Evolutionary conservation across 768 basidiomycete genomes (phyloP).

Genomic region (Trametopsis cervina): DNA sequence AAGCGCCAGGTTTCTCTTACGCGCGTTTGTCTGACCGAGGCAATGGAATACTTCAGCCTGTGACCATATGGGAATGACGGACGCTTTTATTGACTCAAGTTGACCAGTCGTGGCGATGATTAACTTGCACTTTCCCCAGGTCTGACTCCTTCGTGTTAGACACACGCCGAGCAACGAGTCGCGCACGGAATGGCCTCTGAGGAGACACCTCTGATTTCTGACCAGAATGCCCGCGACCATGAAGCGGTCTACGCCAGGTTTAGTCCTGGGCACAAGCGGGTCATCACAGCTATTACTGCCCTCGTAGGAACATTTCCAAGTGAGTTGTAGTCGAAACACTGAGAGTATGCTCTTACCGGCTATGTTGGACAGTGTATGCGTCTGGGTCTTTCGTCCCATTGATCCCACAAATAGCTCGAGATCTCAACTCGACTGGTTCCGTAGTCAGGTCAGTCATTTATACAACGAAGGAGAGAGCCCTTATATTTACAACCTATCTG

Average conservation of each 20-base stretch:
- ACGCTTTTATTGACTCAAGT: too few relatives aligned
- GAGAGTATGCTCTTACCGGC: too few relatives aligned
- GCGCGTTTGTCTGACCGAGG: too few relatives aligned
- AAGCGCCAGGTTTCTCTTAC: too few relatives aligned
- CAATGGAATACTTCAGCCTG: too few relatives aligned
- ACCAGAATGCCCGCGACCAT: constrained; percentile 11
- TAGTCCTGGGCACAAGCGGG: constrained; percentile 37
- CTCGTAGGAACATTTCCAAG: constrained; percentile 57
- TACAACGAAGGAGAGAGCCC: background rate
- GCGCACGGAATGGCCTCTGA: constrained; percentile 25
- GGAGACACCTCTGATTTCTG: constrained; percentile 21
- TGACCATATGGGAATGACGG: too few relatives aligned
- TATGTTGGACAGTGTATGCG: constrained; percentile 72
- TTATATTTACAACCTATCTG: background rate
- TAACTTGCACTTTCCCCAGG: too few relatives aligned
- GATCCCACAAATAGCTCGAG: constrained; percentile 65
- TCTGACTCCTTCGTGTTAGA: too few relatives aligned
- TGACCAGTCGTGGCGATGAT: too few relatives aligned
- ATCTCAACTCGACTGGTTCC: constrained; percentile 50
- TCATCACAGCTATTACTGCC: constrained; percentile 51
- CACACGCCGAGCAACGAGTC: too few relatives aligned
- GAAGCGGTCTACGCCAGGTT: constrained; percentile 54
- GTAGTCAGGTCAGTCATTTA: constrained; percentile 43
- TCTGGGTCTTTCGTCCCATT: constrained; percentile 66
- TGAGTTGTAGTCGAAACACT: too few relatives aligned